Evolutionary conservation across 2,329 filamentous ascomycete genomes (phyloP).

Genomic region (Aspergillus floridensis): DNA sequence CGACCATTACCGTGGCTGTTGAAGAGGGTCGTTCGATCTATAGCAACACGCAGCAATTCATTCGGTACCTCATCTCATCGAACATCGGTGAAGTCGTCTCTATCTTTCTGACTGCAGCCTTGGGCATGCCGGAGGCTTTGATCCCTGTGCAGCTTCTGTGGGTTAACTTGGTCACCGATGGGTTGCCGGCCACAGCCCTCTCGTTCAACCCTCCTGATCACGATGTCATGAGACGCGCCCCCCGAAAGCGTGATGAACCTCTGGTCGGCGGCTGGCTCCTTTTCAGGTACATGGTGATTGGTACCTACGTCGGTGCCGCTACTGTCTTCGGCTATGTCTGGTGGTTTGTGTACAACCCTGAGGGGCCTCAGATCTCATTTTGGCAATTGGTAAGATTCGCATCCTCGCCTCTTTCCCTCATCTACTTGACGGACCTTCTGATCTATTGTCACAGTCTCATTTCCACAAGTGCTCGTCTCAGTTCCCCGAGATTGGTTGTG

Average conservation of each 20-base stretch:
- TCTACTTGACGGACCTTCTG: conserved; percentile 3
- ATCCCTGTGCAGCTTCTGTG: conserved; percentile 96
- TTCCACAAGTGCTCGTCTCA: conserved; percentile 89
- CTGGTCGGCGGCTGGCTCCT: conserved; percentile 96
- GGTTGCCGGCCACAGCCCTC: conserved; percentile 89
- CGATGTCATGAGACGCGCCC: conserved; percentile 92
- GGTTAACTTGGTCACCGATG: conserved; percentile 98
- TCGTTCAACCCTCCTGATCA: conserved; percentile 99
- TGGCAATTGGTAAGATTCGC: conserved; percentile 66
- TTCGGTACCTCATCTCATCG: conserved; percentile 96
- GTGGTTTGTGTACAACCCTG: conserved; percentile 97
- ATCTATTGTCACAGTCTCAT: conserved; percentile 55
- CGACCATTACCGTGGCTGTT: conserved; percentile 91
- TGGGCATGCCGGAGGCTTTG: conserved; percentile 95
- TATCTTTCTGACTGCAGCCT: conserved; percentile 93
- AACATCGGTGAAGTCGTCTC: conserved; percentile 99
- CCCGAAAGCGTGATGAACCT: conserved; percentile 86
- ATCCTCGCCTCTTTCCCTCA: background rate
- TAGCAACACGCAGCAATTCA: conserved; percentile 99
- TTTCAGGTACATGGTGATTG: conserved; percentile 95
- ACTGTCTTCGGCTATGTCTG: conserved; percentile 98
- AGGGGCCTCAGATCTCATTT: conserved; percentile 88
- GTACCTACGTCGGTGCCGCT: conserved; percentile 88
- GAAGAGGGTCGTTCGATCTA: conserved; percentile 98
- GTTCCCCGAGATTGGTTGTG: conserved; percentile 86